A percentile compares a stretch with the other conserved stretches of the same genome.
These are phyloP conservation scores for Abrus precatorius DNA, from an alignment of 306 rosid species.

Conservation along the genomic window DNA sequence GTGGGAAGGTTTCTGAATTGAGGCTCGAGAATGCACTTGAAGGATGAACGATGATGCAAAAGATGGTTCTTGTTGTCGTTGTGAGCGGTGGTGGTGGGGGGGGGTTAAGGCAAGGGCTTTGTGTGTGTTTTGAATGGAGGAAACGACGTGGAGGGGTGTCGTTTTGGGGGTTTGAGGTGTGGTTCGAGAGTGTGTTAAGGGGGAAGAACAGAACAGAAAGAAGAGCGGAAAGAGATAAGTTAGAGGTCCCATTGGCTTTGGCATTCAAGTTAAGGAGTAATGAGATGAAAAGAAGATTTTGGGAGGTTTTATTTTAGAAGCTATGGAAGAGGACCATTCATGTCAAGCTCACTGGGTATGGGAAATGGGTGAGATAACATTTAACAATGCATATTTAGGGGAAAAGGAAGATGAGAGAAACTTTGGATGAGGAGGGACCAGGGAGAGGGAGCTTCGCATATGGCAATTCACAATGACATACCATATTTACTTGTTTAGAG, in stretches of 20 bases:
- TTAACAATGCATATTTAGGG: conserved; percentile 7
- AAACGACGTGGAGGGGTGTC: conserved; percentile 64
- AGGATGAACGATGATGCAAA: conserved; percentile 39
- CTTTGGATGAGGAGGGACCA: conserved; percentile 52
- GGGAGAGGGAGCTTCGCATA: too few species aligned
- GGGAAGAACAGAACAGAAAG: conserved; percentile 20
- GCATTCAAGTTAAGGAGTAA: conserved; percentile 11
- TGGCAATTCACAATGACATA: too few species aligned
- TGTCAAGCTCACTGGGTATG: conserved; percentile 8
- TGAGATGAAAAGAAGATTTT: not conserved
- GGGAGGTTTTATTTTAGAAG: conserved; percentile 38
- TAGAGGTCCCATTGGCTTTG: conserved; percentile 38
- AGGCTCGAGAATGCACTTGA: conserved; percentile 66
- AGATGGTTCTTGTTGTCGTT: conserved; percentile 7
- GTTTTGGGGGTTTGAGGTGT: conserved; percentile 44
- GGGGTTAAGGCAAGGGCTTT: conserved; percentile 37
- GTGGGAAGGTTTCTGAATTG: conserved; percentile 52
- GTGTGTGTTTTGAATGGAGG: conserved; percentile 52
- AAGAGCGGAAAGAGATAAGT: conserved; percentile 27
- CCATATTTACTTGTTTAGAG: not conserved
- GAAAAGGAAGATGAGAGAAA: conserved; percentile 31
- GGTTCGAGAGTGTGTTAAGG: conserved; percentile 51
- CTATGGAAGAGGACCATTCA: not conserved
- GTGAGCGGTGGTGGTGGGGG: not conserved
- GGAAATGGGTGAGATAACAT: not conserved